phyloP scores from a whole-genome alignment of 2,329 filamentous ascomycete genomes.

The Sporothrix dimorphospora region DNA sequence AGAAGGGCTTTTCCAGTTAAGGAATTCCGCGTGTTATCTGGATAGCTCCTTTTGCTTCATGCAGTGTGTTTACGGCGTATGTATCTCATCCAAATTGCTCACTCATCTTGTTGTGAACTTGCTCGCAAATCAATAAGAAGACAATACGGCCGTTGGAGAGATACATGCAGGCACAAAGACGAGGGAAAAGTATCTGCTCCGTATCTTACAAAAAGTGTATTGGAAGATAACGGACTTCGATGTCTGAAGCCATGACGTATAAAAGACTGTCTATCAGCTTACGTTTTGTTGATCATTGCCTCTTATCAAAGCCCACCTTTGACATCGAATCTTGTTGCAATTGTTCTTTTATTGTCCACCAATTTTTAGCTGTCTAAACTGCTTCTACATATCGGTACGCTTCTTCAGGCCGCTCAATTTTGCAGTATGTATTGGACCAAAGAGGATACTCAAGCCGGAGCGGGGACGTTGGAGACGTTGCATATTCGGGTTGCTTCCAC shows the following conservation, averaged over 20 bases:
- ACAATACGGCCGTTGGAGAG: neutral
- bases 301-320: neutral
- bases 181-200: neutral
- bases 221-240: neutral
- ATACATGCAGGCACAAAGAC: neutral
- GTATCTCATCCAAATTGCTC: too few relatives aligned
- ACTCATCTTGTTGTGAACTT: neutral
- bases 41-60: too few relatives aligned
- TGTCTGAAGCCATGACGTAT: neutral
- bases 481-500: neutral
- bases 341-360: neutral
- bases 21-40: too few relatives aligned
- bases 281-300: neutral
- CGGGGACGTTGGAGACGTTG: neutral
- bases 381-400: neutral
- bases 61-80: too few relatives aligned
- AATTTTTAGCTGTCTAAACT: neutral
- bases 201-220: neutral
- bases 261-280: neutral
- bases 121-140: neutral
- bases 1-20: too few relatives aligned
- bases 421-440: neutral
- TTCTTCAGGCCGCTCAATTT: neutral
- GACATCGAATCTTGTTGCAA: neutral
- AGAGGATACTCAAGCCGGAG: conserved; percentile 3